Conservation (phyloP, 1,284 basidiomycete species). For the Tausonia pullulans region DNA sequence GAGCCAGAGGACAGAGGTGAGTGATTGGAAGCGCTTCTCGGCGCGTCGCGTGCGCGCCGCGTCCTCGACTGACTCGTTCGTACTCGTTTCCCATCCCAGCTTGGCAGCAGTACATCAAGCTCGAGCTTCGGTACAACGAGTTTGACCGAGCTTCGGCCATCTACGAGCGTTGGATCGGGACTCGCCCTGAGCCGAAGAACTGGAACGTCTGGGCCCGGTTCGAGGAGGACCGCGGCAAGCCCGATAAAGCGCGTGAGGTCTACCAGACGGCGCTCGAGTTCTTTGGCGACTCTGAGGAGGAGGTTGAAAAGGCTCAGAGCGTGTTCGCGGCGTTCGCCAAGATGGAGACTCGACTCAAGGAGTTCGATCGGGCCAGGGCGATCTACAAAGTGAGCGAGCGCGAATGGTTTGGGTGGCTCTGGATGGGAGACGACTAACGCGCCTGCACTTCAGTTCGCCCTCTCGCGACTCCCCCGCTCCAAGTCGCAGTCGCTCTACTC, state of each 20-base stretch:
- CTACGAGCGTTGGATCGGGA: slow-evolving; percentile 89
- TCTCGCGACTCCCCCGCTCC: slow-evolving; percentile 77
- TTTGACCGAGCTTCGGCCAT: slow-evolving; percentile 80
- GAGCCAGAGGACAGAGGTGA: slow-evolving; percentile 88
- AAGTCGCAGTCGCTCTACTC: slow-evolving; percentile 72
- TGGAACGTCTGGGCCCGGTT: slow-evolving; percentile 97
- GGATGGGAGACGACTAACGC: not conserved
- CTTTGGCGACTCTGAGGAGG: slow-evolving; percentile 93
- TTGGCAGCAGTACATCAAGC: slow-evolving; percentile 96
- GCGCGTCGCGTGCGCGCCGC: not conserved
- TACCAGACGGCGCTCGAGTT: slow-evolving; percentile 95
- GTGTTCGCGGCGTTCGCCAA: slow-evolving; percentile 94
- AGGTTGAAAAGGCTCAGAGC: slow-evolving; percentile 91
- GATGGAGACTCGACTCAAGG: slow-evolving; percentile 93
- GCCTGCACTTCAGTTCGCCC: slow-evolving; percentile 56
- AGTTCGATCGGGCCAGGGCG: slow-evolving; percentile 89
- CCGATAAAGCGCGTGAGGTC: slow-evolving; percentile 85
- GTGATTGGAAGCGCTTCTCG: not conserved
- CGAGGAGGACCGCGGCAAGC: slow-evolving; percentile 78
- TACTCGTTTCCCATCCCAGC: slow-evolving; percentile 37
- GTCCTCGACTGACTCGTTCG: not conserved
- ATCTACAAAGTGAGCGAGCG: slow-evolving; percentile 70
- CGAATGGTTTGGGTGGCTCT: not conserved
- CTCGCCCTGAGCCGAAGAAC: slow-evolving; percentile 83
- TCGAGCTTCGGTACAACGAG: slow-evolving; percentile 90